A percentile compares a stretch with the other conserved stretches of the same genome.
Conservation (phyloP, 257 asterid genomes). For the Przewalskia tangutica region DNA sequence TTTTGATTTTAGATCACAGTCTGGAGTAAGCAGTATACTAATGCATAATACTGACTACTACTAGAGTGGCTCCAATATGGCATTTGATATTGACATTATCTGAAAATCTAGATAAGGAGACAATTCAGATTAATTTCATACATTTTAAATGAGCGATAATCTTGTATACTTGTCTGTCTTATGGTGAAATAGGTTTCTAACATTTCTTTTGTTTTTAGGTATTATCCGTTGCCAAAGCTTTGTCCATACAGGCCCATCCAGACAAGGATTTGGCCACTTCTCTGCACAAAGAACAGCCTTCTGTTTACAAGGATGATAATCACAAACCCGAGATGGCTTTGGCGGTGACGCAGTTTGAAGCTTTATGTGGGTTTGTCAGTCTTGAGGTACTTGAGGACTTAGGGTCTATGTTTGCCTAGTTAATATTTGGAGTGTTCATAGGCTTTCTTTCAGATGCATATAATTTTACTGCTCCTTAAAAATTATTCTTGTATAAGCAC, state of each 20-base stretch:
- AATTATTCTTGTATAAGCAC: background rate
- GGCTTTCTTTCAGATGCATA: background rate
- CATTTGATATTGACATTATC: background rate
- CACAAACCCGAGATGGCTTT: conserved; percentile 99
- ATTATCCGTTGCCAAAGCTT: conserved; percentile 83
- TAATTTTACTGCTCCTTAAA: background rate
- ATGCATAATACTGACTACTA: background rate
- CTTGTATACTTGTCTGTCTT: background rate
- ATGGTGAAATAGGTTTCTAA: background rate
- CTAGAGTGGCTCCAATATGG: background rate
- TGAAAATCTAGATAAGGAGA: background rate
- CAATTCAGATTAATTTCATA: background rate
- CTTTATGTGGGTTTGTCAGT: conserved; percentile 76
- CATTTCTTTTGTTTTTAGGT: conserved; percentile 32
- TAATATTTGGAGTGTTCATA: background rate
- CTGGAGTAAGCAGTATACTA: background rate
- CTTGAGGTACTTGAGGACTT: conserved; percentile 42
- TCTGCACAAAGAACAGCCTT: conserved; percentile 64
- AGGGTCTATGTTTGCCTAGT: background rate
- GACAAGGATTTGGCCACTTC: conserved; percentile 69
- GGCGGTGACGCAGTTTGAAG: conserved; percentile 77
- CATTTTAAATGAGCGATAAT: background rate
- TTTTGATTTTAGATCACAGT: background rate
- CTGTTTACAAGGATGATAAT: conserved; percentile 69
- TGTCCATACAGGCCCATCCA: conserved; percentile 97